Percentiles rank a stretch among this genome's conserved stretches.
Evolutionary conservation across 208 protist genomes (phyloP).

Genomic region (Wallacemonas collosoma): DNA sequence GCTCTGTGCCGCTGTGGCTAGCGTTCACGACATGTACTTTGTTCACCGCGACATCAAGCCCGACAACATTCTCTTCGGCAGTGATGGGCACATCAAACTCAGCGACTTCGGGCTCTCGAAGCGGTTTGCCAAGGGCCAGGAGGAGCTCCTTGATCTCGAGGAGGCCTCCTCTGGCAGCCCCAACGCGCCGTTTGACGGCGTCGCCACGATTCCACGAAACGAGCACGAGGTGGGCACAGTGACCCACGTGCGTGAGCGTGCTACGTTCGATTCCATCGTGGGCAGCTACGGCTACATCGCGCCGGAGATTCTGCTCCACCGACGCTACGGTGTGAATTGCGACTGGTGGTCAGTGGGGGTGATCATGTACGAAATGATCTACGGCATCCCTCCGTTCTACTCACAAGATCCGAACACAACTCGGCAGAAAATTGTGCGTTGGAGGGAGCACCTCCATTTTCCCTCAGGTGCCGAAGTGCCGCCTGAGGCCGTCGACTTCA

Average conservation of each 20-base stretch:
- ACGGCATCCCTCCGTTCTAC: conserved; percentile 96
- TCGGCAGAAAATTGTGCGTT: conserved; percentile 95
- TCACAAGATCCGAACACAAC: conserved; percentile 90
- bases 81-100: conserved; percentile 97
- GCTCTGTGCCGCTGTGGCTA: conserved; percentile 87
- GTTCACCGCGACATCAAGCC: conserved; percentile 98
- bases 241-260: conserved; percentile 35
- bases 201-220: conserved; percentile 15
- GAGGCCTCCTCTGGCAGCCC: neutral
- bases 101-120: conserved; percentile 97
- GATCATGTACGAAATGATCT: conserved; percentile 98
- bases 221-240: conserved; percentile 16
- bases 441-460: conserved; percentile 91
- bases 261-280: conserved; percentile 93
- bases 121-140: conserved; percentile 68
- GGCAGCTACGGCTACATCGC: conserved; percentile 98
- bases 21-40: conserved; percentile 92
- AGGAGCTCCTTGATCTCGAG: conserved; percentile 72
- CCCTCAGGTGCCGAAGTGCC: conserved; percentile 80
- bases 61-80: conserved; percentile 98
- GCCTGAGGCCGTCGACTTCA: conserved; percentile 91
- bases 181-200: neutral
- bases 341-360: conserved; percentile 98
- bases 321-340: conserved; percentile 95
- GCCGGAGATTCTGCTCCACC: conserved; percentile 94